Conservation (phyloP, 768 basidiomycete genomes). For the Tulasnella sp. region DNA sequence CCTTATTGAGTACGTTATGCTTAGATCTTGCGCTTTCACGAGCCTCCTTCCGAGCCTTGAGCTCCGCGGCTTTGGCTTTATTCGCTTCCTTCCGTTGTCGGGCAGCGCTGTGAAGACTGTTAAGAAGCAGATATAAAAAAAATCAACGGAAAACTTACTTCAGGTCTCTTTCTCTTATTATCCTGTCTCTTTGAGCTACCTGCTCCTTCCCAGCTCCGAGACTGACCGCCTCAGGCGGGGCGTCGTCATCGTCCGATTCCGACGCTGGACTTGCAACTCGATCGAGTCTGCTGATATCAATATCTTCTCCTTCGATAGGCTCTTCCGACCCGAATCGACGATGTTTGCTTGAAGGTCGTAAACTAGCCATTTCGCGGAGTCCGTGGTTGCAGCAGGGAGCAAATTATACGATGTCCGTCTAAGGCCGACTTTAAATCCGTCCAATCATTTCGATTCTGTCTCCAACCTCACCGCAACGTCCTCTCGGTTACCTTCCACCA, state of each 20-base stretch:
- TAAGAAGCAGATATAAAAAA: background rate
- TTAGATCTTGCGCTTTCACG: background rate
- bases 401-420: background rate
- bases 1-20: background rate
- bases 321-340: conserved; percentile 15
- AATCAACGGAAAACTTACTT: background rate
- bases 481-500: background rate
- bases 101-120: background rate
- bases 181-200: background rate
- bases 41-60: conserved; percentile 6
- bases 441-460: conserved; percentile 18
- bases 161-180: background rate
- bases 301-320: background rate
- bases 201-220: conserved; percentile 14
- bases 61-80: conserved; percentile 6
- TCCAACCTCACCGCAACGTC: background rate
- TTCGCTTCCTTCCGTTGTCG: conserved; percentile 12
- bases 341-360: conserved; percentile 1
- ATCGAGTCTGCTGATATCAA: background rate
- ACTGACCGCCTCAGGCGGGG: conserved; percentile 19
- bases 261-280: background rate
- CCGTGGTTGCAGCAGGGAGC: background rate
- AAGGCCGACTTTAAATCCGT: background rate
- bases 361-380: background rate
- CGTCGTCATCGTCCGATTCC: conserved; percentile 18